Conservation (phyloP, 495 filamentous ascomycete genomes). For the Penicillium salamii region DNA sequence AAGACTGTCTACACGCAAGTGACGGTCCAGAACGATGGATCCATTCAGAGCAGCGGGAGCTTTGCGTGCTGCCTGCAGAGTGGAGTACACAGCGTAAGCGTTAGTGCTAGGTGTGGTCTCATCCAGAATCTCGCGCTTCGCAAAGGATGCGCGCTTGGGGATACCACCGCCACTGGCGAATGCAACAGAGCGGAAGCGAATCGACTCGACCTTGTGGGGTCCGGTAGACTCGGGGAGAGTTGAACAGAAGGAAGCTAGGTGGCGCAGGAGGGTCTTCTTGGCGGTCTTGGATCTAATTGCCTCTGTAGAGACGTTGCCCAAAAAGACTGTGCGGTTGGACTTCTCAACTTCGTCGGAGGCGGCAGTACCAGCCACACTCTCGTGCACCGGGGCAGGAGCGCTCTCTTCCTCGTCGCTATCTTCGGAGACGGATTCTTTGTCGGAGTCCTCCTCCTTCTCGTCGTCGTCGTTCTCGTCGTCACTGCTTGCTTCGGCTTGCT, state of each 20-base stretch:
- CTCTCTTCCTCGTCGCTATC: conserved; percentile 17
- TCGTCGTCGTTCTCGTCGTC: conserved; percentile 14
- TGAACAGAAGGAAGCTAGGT: conserved; percentile 58
- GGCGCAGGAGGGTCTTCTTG: conserved; percentile 70
- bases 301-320: conserved; percentile 82
- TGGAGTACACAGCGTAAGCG: conserved; percentile 86
- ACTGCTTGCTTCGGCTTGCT: conserved; percentile 10
- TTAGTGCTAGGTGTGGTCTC: conserved; percentile 91
- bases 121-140: conserved; percentile 75
- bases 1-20: conserved; percentile 84
- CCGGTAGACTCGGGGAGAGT: conserved; percentile 39
- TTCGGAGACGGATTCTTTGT: conserved; percentile 22
- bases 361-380: conserved; percentile 42
- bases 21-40: conserved; percentile 76
- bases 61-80: conserved; percentile 66
- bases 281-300: conserved; percentile 78
- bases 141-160: conserved; percentile 88
- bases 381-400: conserved; percentile 51
- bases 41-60: conserved; percentile 80
- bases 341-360: conserved; percentile 68
- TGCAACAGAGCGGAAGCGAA: conserved; percentile 91
- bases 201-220: conserved; percentile 73
- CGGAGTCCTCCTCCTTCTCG: conserved; percentile 13
- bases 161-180: conserved; percentile 66
- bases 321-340: conserved; percentile 84